Conservation (phyloP, 345 rosid species). For the Eucalyptus coolabah region DNA sequence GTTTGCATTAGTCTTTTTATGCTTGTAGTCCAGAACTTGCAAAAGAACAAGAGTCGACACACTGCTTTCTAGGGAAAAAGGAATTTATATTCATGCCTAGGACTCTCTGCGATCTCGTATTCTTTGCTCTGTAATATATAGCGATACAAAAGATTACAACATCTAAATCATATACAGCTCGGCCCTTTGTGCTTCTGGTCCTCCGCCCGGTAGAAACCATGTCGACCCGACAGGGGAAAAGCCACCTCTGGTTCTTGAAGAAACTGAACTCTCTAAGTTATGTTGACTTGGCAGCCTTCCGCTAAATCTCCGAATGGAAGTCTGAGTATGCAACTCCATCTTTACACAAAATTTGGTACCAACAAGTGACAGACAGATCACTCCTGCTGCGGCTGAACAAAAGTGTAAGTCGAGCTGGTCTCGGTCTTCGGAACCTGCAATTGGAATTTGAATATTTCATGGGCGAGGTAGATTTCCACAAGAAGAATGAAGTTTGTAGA, state of each 20-base stretch:
- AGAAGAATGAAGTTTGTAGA: not conserved
- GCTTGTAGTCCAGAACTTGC: not conserved
- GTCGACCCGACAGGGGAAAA: not conserved
- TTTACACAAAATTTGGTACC: not conserved
- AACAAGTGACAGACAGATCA: not conserved
- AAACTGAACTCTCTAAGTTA: not conserved
- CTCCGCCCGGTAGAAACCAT: not conserved
- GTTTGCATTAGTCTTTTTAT: not conserved
- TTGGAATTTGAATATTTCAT: not conserved
- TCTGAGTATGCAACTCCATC: not conserved
- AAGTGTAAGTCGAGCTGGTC: conserved; percentile 46
- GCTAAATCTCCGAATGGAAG: not conserved
- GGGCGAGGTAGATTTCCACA: not conserved
- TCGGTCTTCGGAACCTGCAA: conserved; percentile 60
- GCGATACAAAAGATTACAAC: not conserved
- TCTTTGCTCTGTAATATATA: not conserved
- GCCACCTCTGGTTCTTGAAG: not conserved
- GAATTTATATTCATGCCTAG: not conserved
- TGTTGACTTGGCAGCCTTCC: not conserved
- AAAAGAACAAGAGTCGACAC: not conserved
- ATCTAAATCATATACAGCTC: not conserved
- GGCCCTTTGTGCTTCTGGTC: not conserved
- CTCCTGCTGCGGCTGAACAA: conserved; percentile 44
- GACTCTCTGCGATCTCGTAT: not conserved
- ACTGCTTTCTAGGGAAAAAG: not conserved